phyloP scores from a whole-genome alignment of 306 rosid genomes.

The Betula pendula region DNA sequence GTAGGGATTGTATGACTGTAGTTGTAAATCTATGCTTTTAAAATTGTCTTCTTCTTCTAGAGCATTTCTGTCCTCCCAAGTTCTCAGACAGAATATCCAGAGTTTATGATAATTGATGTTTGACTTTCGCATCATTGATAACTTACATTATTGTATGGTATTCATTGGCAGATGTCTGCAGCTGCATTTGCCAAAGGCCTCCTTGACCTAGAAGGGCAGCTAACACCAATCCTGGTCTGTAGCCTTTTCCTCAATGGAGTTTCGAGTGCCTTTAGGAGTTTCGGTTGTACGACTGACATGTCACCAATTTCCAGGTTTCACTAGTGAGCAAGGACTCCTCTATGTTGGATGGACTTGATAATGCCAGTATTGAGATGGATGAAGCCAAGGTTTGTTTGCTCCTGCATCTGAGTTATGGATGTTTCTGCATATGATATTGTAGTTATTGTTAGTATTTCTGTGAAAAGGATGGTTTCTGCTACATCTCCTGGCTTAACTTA shows the following conservation, averaged over 20 bases:
- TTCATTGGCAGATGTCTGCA: constrained; percentile 90
- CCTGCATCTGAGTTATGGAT: neutral
- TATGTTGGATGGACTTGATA: constrained; percentile 99
- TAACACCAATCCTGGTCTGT: constrained; percentile 96
- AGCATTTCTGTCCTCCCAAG: constrained; percentile 18
- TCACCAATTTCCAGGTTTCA: constrained; percentile 65
- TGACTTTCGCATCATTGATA: constrained; percentile 25
- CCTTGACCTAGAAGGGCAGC: constrained; percentile 94
- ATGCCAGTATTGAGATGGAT: constrained; percentile 91
- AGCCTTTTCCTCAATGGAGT: constrained; percentile 24
- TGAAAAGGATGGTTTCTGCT: neutral
- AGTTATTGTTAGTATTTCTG: neutral
- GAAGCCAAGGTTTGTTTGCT: constrained; percentile 72
- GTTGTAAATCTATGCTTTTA: neutral
- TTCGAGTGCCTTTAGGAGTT: constrained; percentile 26
- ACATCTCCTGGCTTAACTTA: neutral
- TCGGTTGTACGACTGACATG: constrained; percentile 37
- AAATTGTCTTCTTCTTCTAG: constrained; percentile 4
- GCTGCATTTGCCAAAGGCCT: constrained; percentile 99
- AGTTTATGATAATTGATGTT: neutral
- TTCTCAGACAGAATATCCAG: constrained; percentile 9
- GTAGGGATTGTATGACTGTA: neutral
- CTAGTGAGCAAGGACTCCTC: constrained; percentile 99
- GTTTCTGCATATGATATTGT: neutral
- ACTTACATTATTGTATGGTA: constrained; percentile 27